Evolutionary conservation across 106 monocot species (phyloP), one percentile per base, ranked within the genome.

Genomic region (Apostasia shenzhenica): DNA sequence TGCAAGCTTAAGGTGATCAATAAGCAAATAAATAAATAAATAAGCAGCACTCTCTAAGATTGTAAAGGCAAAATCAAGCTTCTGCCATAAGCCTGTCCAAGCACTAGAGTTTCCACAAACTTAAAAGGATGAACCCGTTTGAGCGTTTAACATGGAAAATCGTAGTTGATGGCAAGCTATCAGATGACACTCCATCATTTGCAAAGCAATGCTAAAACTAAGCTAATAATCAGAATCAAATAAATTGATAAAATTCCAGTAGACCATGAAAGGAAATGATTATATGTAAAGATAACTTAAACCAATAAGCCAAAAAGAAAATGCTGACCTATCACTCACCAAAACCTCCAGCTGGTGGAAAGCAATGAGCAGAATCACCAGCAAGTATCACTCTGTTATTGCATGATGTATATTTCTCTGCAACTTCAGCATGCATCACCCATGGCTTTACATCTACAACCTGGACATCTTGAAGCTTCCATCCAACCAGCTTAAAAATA

Each of bases 401-500:
- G 68, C 63, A 80, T 50, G 89, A 48, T 64, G 82, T 67, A 79
- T 84, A 95, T 13, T 82, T 83, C 80, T 93, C 87, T 53, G 97
- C 97, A 85, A 99, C 90, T 82, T 99, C 92, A 63, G 92, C 97
- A 85, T 99, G 86, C 97, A 99, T 99, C 42, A 81, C 87, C 97
- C 97, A 99, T 76, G 97, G 87, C 78, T 99, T 99, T 83, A 90
- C 78, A 64, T 99, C 97, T 70, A 85, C 41, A 62, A 99, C 65
- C 45, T 90, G 45, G 37, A 99, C 45, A 75, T 99, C 92, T 5
- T 59, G 52, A 65, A 82, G 81, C 50, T 86, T 77, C 67, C 78
- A 67, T 6, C 97, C 97, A 51, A 80, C 89, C 58, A 99, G 61
- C 63, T 90, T 90, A 61, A 75, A 79, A 70, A 99, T 99, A 70